Evolutionary conservation across 2,329 filamentous ascomycete species (phyloP).

Genomic region (Scytalidium lignicola): DNA sequence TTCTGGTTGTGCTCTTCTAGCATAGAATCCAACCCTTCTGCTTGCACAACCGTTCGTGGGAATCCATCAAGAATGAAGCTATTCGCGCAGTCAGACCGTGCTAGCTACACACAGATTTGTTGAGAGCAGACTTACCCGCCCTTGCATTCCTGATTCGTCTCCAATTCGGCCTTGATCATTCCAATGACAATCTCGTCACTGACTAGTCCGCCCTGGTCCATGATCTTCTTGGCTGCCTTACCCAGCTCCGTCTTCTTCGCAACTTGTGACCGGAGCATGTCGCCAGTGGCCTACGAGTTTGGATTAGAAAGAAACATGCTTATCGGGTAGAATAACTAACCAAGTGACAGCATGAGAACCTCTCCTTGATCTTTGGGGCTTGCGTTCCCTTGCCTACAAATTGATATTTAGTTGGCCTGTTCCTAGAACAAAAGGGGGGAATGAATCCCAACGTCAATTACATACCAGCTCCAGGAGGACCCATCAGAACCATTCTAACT

Average conservation of each 20-base stretch:
- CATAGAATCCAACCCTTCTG: slow-evolving; percentile 92
- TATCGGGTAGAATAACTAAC: slow-evolving; percentile 46
- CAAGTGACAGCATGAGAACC: slow-evolving; percentile 94
- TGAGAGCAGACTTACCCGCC: slow-evolving; percentile 67
- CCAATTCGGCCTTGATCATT: slow-evolving; percentile 98
- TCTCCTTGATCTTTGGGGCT: slow-evolving; percentile 96
- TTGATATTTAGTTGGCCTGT: no score
- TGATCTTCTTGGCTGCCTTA: slow-evolving; percentile 98
- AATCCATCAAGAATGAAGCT: slow-evolving; percentile 99
- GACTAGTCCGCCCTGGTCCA: slow-evolving; percentile 96
- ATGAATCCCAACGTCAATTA: slow-evolving; percentile 16
- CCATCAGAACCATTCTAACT: slow-evolving; percentile 95
- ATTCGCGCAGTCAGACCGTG: slow-evolving; percentile 8
- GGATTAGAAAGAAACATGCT: slow-evolving; percentile 15
- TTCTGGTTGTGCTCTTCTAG: slow-evolving; percentile 71
- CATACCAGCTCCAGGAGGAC: slow-evolving; percentile 93
- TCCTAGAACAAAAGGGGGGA: no score
- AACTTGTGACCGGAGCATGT: slow-evolving; percentile 98
- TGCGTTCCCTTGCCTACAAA: slow-evolving; percentile 92
- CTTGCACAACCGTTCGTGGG: slow-evolving; percentile 92
- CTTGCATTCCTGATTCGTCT: slow-evolving; percentile 91
- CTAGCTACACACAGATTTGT: slow-evolving; percentile 7
- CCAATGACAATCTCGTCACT: slow-evolving; percentile 99
- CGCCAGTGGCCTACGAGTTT: slow-evolving; percentile 75
- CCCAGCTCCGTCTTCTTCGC: slow-evolving; percentile 94